A percentile compares a stretch with the other conserved stretches of the same genome.
Evolutionary conservation across 2,329 filamentous ascomycete species (phyloP).

Genomic region (Rosellinia necatrix): DNA sequence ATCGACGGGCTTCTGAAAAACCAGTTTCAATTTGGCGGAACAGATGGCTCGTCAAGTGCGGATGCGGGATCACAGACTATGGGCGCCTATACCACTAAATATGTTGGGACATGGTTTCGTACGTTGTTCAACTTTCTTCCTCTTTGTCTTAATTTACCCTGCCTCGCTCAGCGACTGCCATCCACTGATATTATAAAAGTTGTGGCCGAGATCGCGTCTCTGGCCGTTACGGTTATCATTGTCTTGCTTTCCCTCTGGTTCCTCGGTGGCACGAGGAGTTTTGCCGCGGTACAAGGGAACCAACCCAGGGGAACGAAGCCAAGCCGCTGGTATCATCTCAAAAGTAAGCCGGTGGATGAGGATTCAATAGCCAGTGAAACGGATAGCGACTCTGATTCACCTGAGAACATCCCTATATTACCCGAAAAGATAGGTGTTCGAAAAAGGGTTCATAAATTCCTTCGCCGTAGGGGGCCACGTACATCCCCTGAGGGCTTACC

Average conservation of each 20-base stretch:
- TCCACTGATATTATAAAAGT: neutral
- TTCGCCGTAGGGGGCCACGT: no score
- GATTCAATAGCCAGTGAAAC: no score
- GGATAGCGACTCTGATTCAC: no score
- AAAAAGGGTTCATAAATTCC: no score
- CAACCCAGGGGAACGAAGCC: no score
- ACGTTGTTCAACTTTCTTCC: neutral
- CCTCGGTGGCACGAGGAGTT: neutral
- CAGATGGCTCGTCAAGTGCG: neutral
- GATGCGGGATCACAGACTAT: neutral
- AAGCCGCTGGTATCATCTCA: no score
- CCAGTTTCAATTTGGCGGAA: neutral
- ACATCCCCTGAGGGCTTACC: no score
- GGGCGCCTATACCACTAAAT: slow-evolving; percentile 1
- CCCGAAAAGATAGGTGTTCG: no score
- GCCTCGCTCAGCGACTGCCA: neutral
- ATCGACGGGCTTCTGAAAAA: slow-evolving; percentile 9
- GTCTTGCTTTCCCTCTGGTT: slow-evolving; percentile 8
- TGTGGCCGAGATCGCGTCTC: neutral
- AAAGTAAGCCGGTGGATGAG: no score
- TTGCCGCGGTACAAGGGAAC: neutral
- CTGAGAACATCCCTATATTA: no score
- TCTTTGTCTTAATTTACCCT: neutral
- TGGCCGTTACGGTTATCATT: neutral
- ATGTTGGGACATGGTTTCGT: slow-evolving; percentile 13